phyloP scores from a whole-genome alignment of 495 filamentous ascomycete species.

The Terfezia claveryi region DNA sequence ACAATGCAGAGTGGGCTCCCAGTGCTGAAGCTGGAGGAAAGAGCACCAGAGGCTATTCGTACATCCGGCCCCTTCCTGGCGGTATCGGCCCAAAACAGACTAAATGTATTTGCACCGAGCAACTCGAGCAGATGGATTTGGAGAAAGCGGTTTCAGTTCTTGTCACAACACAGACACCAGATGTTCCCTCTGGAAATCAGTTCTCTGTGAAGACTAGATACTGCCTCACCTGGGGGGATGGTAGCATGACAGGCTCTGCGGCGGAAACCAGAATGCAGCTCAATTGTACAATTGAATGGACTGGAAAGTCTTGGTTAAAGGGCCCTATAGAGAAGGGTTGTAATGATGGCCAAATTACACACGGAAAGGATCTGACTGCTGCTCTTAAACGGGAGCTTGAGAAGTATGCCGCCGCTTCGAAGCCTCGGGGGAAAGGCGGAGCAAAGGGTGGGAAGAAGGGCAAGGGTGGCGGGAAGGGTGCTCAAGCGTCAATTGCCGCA shows the following conservation, averaged over 20 bases:
- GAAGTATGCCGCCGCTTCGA: slow-evolving; percentile 27
- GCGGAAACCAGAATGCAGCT: slow-evolving; percentile 49
- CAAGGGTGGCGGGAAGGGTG: slow-evolving; percentile 16
- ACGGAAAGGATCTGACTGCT: slow-evolving; percentile 53
- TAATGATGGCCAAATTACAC: slow-evolving; percentile 66
- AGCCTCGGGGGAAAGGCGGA: slow-evolving; percentile 9
- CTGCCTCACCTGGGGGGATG: slow-evolving; percentile 74
- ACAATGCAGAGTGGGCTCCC: slow-evolving; percentile 26
- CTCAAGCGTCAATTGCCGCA: slow-evolving; percentile 11
- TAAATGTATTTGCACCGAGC: slow-evolving; percentile 77
- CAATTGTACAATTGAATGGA: slow-evolving; percentile 84
- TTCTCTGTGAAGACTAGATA: slow-evolving; percentile 86
- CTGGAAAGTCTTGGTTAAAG: slow-evolving; percentile 95
- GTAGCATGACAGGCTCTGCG: slow-evolving; percentile 28
- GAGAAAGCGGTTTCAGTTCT: slow-evolving; percentile 68
- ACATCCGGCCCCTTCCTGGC: slow-evolving; percentile 73
- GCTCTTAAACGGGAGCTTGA: slow-evolving; percentile 49
- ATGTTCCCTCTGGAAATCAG: slow-evolving; percentile 83
- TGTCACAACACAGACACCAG: slow-evolving; percentile 68
- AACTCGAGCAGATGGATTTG: slow-evolving; percentile 57
- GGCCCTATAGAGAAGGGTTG: slow-evolving; percentile 92
- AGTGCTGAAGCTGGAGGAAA: slow-evolving; percentile 44
- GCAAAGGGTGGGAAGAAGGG: slow-evolving; percentile 39
- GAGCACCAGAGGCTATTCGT: slow-evolving; percentile 53
- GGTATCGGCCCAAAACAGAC: slow-evolving; percentile 85